A percentile compares a stretch with the other conserved stretches of the same genome.
Conservation (phyloP, 176 grass and related monocot species). For the Zoysia pacifica region DNA sequence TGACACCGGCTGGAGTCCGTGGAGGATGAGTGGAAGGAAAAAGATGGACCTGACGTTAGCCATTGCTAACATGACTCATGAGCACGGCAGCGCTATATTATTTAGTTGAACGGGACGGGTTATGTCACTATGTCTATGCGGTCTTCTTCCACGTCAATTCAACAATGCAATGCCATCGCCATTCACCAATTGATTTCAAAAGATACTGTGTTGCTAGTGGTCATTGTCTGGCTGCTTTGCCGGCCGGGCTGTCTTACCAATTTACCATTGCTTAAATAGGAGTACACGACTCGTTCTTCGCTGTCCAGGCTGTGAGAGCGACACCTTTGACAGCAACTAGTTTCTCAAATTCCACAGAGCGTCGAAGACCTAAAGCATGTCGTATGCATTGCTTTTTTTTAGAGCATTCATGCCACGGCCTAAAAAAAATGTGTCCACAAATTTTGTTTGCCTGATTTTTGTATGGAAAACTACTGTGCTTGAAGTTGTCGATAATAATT, state of each 20-base stretch:
- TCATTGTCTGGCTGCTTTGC: slow-evolving; percentile 4
- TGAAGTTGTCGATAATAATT: not conserved
- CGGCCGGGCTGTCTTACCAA: slow-evolving; percentile 3
- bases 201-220: not conserved
- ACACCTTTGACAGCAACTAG: not conserved
- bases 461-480: not conserved
- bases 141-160: slow-evolving; percentile 27
- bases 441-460: not conserved
- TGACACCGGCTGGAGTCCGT: slow-evolving; percentile 13
- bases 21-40: slow-evolving; percentile 21
- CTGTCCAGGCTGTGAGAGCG: not conserved
- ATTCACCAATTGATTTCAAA: not conserved
- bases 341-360: not conserved
- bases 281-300: not conserved
- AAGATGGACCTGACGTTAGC: slow-evolving; percentile 16
- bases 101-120: not conserved
- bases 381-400: not conserved
- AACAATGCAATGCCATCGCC: not conserved
- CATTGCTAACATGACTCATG: slow-evolving; percentile 16
- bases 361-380: not conserved
- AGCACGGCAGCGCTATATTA: not conserved
- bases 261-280: not conserved
- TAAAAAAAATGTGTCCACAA: not conserved
- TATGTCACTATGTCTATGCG: not conserved
- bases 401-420: not conserved